Percentiles rank a stretch among this genome's conserved stretches.
These are phyloP conservation scores for Metschnikowia kofuensis DNA, from an alignment of 805 yeast genomes.

Conservation along the genomic window DNA sequence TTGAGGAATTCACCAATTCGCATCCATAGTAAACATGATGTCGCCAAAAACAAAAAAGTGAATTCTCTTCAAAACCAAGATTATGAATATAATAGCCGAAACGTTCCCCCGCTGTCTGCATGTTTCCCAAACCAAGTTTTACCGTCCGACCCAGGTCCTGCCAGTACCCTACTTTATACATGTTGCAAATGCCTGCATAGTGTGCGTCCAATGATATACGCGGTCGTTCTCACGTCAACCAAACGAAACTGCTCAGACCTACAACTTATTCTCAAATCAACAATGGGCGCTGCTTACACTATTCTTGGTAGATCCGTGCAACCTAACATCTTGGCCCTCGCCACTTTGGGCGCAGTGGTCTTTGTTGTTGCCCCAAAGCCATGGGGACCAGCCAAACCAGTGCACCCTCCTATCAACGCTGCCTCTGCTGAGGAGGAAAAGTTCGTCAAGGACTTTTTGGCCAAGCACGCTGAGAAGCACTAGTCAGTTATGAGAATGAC, in stretches of 20 bases:
- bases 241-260: background rate
- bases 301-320: conserved; percentile 82
- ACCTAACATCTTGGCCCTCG: conserved; percentile 80
- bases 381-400: conserved; percentile 60
- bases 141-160: no score
- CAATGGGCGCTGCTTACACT: conserved; percentile 81
- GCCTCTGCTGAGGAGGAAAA: conserved; percentile 84
- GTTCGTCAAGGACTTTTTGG: conserved; percentile 68
- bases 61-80: no score
- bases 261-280: conserved; percentile 3
- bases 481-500: conserved; percentile 6
- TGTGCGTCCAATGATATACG: conserved; percentile 13
- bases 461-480: conserved; percentile 38
- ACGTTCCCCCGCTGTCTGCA: no score
- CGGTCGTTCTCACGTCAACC: conserved; percentile 5
- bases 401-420: conserved; percentile 70
- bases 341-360: conserved; percentile 70
- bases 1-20: no score
- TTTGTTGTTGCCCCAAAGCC: conserved; percentile 70
- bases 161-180: background rate
- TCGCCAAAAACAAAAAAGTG: no score
- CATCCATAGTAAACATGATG: no score
- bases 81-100: no score
- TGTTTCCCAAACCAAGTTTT: no score
- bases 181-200: conserved; percentile 7